Evolutionary conservation across 331 rosid species (phyloP).

Genomic region (Quercus tomentella): DNA sequence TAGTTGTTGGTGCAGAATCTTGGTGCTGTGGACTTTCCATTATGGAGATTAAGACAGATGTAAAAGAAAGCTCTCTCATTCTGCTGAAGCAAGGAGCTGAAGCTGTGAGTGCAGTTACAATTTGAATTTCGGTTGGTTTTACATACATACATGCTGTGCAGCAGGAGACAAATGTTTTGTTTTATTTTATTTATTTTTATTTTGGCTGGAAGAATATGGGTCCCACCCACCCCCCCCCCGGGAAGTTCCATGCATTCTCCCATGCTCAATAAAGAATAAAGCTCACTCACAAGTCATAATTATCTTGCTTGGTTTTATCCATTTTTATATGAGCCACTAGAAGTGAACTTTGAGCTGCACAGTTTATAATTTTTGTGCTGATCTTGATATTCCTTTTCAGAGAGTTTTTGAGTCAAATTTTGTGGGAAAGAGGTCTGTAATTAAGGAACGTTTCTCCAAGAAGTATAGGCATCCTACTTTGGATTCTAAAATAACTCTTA

Average conservation of each 20-base stretch:
- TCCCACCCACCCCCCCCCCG: no score
- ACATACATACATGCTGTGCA: background rate
- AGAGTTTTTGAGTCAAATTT: slow-evolving; percentile 79
- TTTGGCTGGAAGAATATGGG: background rate
- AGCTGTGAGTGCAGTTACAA: slow-evolving; percentile 50
- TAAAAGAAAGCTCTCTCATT: slow-evolving; percentile 29
- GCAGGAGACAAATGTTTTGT: background rate
- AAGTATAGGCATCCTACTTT: slow-evolving; percentile 85
- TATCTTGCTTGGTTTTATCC: background rate
- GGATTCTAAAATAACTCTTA: slow-evolving; percentile 82
- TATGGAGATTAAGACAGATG: slow-evolving; percentile 40
- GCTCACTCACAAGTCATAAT: background rate
- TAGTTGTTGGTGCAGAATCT: background rate
- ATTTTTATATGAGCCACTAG: background rate
- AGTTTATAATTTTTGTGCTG: background rate
- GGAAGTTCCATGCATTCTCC: background rate
- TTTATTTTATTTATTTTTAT: background rate
- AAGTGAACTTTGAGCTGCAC: background rate
- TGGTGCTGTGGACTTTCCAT: background rate
- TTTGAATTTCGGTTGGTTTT: background rate
- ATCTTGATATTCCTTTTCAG: slow-evolving; percentile 29
- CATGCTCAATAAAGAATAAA: background rate
- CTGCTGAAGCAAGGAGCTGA: slow-evolving; percentile 75
- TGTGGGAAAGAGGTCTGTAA: slow-evolving; percentile 70
- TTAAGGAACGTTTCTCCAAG: slow-evolving; percentile 92